A percentile compares a stretch with the other conserved stretches of the same genome.
These are phyloP conservation scores for Exophiala spinifera DNA, from an alignment of 2,329 filamentous ascomycete genomes.

Conservation along the genomic window DNA sequence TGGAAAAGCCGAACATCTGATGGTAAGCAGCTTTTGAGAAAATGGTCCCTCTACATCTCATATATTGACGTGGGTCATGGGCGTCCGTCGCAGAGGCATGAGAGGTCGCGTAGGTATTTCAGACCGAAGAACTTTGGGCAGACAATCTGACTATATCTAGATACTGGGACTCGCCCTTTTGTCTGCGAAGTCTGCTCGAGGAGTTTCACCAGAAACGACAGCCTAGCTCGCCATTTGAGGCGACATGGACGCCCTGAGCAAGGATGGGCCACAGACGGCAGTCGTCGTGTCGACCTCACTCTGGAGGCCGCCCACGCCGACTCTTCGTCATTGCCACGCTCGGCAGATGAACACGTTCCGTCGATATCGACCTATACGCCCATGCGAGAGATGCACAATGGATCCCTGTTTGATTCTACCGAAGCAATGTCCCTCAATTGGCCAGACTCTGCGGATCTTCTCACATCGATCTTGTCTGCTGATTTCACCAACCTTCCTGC, in stretches of 20 bases:
- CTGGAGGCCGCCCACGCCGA: neutral
- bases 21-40: constrained; percentile 1
- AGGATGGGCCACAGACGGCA: neutral
- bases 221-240: constrained; percentile 8
- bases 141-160: neutral
- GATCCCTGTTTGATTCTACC: neutral
- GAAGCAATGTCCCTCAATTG: constrained; percentile 8
- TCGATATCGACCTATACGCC: neutral
- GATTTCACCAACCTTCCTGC: constrained; percentile 9
- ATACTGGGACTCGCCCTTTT: constrained; percentile 11
- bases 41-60: too few relatives aligned
- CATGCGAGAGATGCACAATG: neutral
- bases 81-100: constrained; percentile 6
- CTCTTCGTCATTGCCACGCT: neutral
- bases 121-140: neutral
- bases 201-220: constrained; percentile 8
- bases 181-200: constrained; percentile 6
- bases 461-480: constrained; percentile 13
- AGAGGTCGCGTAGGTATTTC: constrained; percentile 9
- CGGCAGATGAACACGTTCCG: neutral
- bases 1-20: constrained; percentile 16
- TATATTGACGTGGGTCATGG: too few relatives aligned
- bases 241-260: constrained; percentile 2
- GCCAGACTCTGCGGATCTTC: constrained; percentile 13
- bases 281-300: neutral